Conservation (phyloP, 106 monocot species). For the Amphibolis antarctica region DNA sequence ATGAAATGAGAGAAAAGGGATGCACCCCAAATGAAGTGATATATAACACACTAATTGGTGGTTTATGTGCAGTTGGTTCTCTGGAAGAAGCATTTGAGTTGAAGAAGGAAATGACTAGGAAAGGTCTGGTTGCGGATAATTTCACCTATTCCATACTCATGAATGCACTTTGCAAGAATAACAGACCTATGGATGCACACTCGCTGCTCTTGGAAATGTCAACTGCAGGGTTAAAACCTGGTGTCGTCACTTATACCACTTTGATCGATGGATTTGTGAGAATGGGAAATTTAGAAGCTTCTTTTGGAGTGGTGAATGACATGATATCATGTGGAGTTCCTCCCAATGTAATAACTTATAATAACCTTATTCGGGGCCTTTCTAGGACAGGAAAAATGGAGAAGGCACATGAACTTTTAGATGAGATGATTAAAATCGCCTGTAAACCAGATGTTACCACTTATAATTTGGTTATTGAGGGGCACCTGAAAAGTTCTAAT, state of each 20-base stretch:
- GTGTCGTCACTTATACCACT: slow-evolving; percentile 32
- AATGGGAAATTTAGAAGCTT: slow-evolving; percentile 43
- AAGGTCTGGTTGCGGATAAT: slow-evolving; percentile 34
- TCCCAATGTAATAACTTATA: slow-evolving; percentile 43
- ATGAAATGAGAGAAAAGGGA: slow-evolving; percentile 39
- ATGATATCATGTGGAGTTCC: slow-evolving; percentile 41
- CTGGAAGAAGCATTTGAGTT: slow-evolving; percentile 44
- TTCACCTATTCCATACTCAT: slow-evolving; percentile 49
- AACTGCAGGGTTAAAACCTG: slow-evolving; percentile 25
- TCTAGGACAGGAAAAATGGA: slow-evolving; percentile 46
- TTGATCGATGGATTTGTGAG: slow-evolving; percentile 79
- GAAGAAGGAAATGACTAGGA: slow-evolving; percentile 39
- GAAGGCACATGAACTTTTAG: slow-evolving; percentile 43
- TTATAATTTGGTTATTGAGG: slow-evolving; percentile 66
- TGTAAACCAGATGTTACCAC: slow-evolving; percentile 38
- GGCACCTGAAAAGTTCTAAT: slow-evolving; percentile 26
- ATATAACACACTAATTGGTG: slow-evolving; percentile 52
- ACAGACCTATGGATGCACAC: slow-evolving; percentile 32
- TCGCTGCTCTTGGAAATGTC: slow-evolving; percentile 50
- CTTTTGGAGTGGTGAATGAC: slow-evolving; percentile 46
- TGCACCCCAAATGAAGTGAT: slow-evolving; percentile 38
- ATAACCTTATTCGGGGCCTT: slow-evolving; percentile 50
- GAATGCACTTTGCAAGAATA: slow-evolving; percentile 38
- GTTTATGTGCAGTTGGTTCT: slow-evolving; percentile 44
- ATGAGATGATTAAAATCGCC: slow-evolving; percentile 40